Conservation (phyloP, 1,284 basidiomycete genomes). For the Schizophyllum amplum region DNA sequence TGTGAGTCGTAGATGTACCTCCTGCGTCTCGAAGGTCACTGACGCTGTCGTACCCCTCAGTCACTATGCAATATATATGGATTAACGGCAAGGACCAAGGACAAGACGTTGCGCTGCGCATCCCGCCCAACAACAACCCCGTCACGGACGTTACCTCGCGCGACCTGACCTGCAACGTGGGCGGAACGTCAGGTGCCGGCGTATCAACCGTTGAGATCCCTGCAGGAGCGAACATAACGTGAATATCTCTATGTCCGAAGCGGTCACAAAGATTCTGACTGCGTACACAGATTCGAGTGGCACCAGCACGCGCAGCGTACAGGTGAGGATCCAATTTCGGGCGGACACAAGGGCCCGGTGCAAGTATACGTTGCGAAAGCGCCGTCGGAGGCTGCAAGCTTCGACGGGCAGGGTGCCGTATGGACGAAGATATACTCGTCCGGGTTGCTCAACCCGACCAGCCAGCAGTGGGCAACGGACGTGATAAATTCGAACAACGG, state of each 20-base stretch:
- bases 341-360: constrained; percentile 43
- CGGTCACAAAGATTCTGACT: not conserved
- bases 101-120: constrained; percentile 26
- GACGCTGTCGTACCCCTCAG: constrained; percentile 13
- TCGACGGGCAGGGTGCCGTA: constrained; percentile 39
- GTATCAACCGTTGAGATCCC: constrained; percentile 26
- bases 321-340: constrained; percentile 44
- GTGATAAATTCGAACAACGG: constrained; percentile 35
- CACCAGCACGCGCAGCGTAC: constrained; percentile 42
- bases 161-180: constrained; percentile 32
- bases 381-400: constrained; percentile 33
- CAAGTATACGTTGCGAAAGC: constrained; percentile 45
- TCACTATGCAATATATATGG: constrained; percentile 47
- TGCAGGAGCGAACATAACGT: constrained; percentile 25
- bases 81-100: constrained; percentile 36
- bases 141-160: constrained; percentile 34
- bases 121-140: constrained; percentile 34
- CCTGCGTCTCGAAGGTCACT: not conserved
- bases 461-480: constrained; percentile 38
- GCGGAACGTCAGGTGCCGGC: constrained; percentile 25
- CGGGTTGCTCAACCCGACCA: constrained; percentile 30
- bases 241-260: not conserved
- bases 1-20: not conserved
- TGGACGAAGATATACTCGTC: constrained; percentile 48
- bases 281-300: constrained; percentile 23